phyloP scores from a whole-genome alignment of 2,329 filamentous ascomycete genomes.

The Pseudocercospora cruenta region DNA sequence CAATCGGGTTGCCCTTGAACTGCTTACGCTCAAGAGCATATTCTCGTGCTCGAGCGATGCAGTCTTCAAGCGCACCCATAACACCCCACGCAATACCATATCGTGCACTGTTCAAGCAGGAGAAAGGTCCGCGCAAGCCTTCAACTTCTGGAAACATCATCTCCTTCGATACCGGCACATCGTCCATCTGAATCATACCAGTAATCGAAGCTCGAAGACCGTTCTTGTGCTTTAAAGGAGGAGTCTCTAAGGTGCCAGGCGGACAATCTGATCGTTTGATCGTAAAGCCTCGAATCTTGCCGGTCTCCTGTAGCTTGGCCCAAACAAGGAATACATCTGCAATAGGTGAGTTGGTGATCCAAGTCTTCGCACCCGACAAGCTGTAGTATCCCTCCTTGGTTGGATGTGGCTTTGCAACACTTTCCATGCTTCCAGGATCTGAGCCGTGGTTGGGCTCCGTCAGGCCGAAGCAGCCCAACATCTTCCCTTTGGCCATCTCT shows the following conservation, averaged over 20 bases:
- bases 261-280: conserved; percentile 85
- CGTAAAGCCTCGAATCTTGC: conserved; percentile 92
- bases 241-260: conserved; percentile 86
- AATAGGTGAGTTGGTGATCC: conserved; percentile 95
- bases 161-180: conserved; percentile 80
- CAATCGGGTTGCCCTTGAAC: conserved; percentile 93
- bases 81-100: conserved; percentile 93
- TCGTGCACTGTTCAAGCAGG: conserved; percentile 89
- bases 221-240: conserved; percentile 91
- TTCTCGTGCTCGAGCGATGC: conserved; percentile 74
- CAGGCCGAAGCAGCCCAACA: conserved; percentile 83
- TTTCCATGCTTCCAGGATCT: conserved; percentile 91
- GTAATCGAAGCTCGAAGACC: conserved; percentile 91
- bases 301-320: conserved; percentile 89
- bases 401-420: conserved; percentile 79
- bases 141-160: conserved; percentile 95
- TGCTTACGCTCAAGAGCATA: conserved; percentile 94
- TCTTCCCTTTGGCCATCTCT: conserved; percentile 76
- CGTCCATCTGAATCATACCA: conserved; percentile 95
- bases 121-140: conserved; percentile 85
- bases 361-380: conserved; percentile 83
- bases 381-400: conserved; percentile 80
- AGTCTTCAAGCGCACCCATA: conserved; percentile 93
- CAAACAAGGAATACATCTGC: conserved; percentile 84
- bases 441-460: conserved; percentile 94